Base-by-base conservation (phyloP, 2,329 filamentous ascomycete genomes). In the Diaporthe sp. region DNA sequence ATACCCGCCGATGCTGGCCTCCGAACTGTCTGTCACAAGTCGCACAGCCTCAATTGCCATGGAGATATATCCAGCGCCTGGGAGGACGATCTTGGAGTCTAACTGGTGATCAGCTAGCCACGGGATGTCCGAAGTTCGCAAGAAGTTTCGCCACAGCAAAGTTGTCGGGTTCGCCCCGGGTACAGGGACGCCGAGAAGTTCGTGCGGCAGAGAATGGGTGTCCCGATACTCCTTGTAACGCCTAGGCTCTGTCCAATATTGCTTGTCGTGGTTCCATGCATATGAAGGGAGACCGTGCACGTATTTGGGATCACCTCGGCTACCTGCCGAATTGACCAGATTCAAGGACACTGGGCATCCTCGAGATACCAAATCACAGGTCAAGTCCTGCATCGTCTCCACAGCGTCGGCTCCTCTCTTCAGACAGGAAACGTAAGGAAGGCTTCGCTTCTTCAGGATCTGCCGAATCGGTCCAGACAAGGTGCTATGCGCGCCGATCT, bases 221-320 rank as follows among this genome's bases (percentile, higher is more conserved):
- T n/a, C n/a, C n/a, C n/a, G n/a, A n/a, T n/a, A n/a, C n/a, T n/a
- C n/a, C n/a, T n/a, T n/a, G n/a, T n/a, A n/a, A n/a, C n/a, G n/a
- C 9, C 83, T 81, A 0, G 82, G 79, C 74, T 84, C 82, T 30
- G 78, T 80, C 85, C 85, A 87, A 75, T 84, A 84, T 33, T 80
- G 78, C 5, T 81, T 81, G n/a, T 81, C 80, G 76, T 88, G 86
- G 74, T 88, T 85, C 86, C 86, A 89, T 5, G 84, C 83, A 76
- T 88, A 89, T 2, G 80, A 79, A 6, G 87, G 86, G n/a, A n/a
- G n/a, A n/a, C n/a, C n/a, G n/a, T n/a, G n/a, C n/a, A n/a, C n/a
- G n/a, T n/a, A n/a, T n/a, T n/a, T n/a, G n/a, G n/a, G n/a, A n/a
- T n/a, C n/a, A n/a, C n/a, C n/a, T n/a, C n/a, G n/a, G n/a, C n/a